A percentile compares a stretch with the other conserved stretches of the same genome.
Conservation (phyloP, 2,329 filamentous ascomycete genomes). For the Chrysoporthe cubensis region DNA sequence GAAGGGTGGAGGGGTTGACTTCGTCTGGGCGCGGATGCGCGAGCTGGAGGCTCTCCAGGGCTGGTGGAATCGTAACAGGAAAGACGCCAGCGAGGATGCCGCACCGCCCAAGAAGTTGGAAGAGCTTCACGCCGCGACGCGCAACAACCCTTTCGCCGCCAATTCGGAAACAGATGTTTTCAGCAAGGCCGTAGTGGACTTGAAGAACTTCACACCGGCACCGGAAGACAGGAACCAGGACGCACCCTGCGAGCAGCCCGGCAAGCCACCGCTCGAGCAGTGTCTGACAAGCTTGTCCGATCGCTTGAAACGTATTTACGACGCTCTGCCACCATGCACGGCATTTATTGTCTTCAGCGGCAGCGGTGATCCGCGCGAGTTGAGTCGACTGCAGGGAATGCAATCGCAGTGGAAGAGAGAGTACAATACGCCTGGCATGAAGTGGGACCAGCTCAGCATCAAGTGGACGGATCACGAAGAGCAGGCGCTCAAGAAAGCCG, state of each 20-base stretch:
- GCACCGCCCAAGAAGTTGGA: slow-evolving; percentile 37
- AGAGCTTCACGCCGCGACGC: slow-evolving; percentile 20
- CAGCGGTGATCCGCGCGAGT: slow-evolving; percentile 69
- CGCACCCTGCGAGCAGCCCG: neutral
- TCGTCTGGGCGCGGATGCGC: slow-evolving; percentile 68
- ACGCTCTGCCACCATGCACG: slow-evolving; percentile 65
- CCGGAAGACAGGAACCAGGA: slow-evolving; percentile 11
- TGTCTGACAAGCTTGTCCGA: slow-evolving; percentile 50
- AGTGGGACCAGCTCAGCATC: slow-evolving; percentile 69
- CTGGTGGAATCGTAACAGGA: slow-evolving; percentile 67
- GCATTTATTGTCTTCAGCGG: slow-evolving; percentile 68
- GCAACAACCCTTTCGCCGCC: slow-evolving; percentile 25
- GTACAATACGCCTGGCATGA: slow-evolving; percentile 64
- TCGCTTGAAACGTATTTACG: slow-evolving; percentile 60
- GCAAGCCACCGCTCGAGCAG: slow-evolving; percentile 45
- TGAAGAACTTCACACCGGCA: slow-evolving; percentile 23
- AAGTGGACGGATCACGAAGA: slow-evolving; percentile 71
- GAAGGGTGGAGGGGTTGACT: slow-evolving; percentile 64
- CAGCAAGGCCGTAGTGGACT: slow-evolving; percentile 24
- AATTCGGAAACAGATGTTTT: slow-evolving; percentile 18
- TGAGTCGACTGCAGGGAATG: slow-evolving; percentile 64
- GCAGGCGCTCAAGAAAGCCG: slow-evolving; percentile 62
- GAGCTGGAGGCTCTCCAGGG: slow-evolving; percentile 68
- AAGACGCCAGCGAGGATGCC: slow-evolving; percentile 37
- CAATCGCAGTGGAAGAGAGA: slow-evolving; percentile 65